Percentiles rank a stretch among this genome's conserved stretches.
phyloP scores from a whole-genome alignment of 805 yeast species.

The Candida montana region DNA sequence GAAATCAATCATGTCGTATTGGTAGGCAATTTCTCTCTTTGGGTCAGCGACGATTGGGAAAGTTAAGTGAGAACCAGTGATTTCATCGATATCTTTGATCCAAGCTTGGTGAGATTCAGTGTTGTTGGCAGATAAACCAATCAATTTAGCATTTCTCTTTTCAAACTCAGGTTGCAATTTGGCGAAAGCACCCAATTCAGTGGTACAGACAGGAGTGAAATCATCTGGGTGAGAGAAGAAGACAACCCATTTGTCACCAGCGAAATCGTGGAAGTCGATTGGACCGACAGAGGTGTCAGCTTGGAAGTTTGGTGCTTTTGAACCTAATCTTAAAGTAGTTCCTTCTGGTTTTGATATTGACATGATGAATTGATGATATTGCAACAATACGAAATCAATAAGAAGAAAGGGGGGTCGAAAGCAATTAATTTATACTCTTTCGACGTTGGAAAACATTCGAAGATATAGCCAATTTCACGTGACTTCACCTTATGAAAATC shows the following conservation, averaged over 20 bases:
- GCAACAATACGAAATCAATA: not conserved
- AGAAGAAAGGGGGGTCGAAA: not conserved
- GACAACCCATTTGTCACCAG: slow-evolving; percentile 59
- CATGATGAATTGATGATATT: slow-evolving; percentile 22
- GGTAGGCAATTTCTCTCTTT: slow-evolving; percentile 51
- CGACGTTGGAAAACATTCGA: not conserved
- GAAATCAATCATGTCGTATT: slow-evolving; percentile 67
- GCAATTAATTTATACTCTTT: slow-evolving; percentile 5
- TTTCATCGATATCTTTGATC: slow-evolving; percentile 69
- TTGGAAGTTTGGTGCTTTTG: slow-evolving; percentile 64
- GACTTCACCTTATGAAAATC: slow-evolving; percentile 15
- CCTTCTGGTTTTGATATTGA: slow-evolving; percentile 37
- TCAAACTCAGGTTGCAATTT: slow-evolving; percentile 64
- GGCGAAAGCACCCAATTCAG: slow-evolving; percentile 74
- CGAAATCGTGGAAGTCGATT: slow-evolving; percentile 57
- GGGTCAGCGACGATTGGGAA: slow-evolving; percentile 72
- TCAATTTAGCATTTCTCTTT: slow-evolving; percentile 57
- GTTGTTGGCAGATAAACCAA: slow-evolving; percentile 64
- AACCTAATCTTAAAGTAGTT: slow-evolving; percentile 44
- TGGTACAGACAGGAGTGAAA: slow-evolving; percentile 76
- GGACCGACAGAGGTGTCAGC: slow-evolving; percentile 60
- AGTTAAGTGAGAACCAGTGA: slow-evolving; percentile 49
- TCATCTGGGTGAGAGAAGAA: slow-evolving; percentile 75
- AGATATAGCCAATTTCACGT: slow-evolving; percentile 17
- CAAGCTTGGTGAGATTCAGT: slow-evolving; percentile 58